These are phyloP conservation scores for Naganishia sp. DNA, from an alignment of 1,284 basidiomycete species.

Conservation along the genomic window DNA sequence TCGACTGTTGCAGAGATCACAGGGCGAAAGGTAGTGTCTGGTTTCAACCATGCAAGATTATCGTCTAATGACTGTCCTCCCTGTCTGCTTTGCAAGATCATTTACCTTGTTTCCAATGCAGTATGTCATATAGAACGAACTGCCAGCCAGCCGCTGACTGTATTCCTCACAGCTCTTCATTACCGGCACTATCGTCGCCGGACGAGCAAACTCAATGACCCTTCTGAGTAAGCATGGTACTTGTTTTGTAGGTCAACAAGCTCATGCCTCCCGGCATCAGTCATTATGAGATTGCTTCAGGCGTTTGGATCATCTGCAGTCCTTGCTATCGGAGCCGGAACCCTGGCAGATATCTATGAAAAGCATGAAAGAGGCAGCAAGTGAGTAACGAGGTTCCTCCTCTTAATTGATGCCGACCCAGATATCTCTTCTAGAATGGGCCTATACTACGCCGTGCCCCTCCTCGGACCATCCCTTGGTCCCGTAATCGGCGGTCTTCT, in stretches of 20 bases:
- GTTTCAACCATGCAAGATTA: background rate
- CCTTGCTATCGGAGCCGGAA: slow-evolving; percentile 75
- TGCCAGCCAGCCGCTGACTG: slow-evolving; percentile 14
- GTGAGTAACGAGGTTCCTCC: slow-evolving; percentile 33
- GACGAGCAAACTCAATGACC: slow-evolving; percentile 60
- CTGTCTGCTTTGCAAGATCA: slow-evolving; percentile 54
- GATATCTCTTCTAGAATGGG: slow-evolving; percentile 59
- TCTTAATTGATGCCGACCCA: background rate
- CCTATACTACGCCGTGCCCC: slow-evolving; percentile 63
- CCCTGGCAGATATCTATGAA: slow-evolving; percentile 75
- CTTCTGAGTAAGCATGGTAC: slow-evolving; percentile 13
- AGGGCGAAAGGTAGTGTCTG: slow-evolving; percentile 66
- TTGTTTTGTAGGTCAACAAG: no score
- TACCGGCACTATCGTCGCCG: slow-evolving; percentile 66
- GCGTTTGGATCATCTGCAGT: slow-evolving; percentile 69
- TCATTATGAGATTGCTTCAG: slow-evolving; percentile 46
- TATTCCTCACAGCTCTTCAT: slow-evolving; percentile 60
- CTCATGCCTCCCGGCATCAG: background rate
- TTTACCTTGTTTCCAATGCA: slow-evolving; percentile 64
- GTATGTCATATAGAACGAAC: slow-evolving; percentile 40
- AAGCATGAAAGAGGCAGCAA: slow-evolving; percentile 73
- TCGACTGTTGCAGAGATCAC: slow-evolving; percentile 72
- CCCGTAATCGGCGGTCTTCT: slow-evolving; percentile 42
- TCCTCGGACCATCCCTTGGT: slow-evolving; percentile 65
- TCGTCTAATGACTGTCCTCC: background rate